Conservation (phyloP, 495 filamentous ascomycete genomes). For the Podospora sp. region DNA sequence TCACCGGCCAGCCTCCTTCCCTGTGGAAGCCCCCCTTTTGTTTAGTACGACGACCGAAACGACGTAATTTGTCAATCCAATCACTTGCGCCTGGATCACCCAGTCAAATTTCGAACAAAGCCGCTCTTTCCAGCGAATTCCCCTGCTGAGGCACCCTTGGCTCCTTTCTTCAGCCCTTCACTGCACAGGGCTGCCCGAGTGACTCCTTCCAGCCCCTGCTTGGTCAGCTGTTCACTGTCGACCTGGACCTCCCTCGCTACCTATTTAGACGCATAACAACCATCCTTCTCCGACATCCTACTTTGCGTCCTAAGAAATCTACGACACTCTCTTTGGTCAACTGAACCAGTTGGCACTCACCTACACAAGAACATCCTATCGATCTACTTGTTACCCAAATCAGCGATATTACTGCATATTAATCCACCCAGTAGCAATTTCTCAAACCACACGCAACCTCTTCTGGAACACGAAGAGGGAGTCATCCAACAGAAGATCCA, state of each 20-base stretch:
- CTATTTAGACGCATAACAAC: not conserved
- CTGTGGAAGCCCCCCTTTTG: not conserved
- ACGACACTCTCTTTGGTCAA: not conserved
- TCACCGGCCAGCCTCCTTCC: slow-evolving; percentile 17
- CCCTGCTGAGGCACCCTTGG: not conserved
- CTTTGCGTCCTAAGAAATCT: not conserved
- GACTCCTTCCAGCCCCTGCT: slow-evolving; percentile 4
- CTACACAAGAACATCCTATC: not conserved
- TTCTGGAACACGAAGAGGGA: slow-evolving; percentile 5
- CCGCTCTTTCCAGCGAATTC: slow-evolving; percentile 12
- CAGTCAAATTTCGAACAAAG: slow-evolving; percentile 12
- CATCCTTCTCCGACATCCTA: not conserved
- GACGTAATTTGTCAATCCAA: slow-evolving; percentile 4
- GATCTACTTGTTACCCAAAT: not conserved
- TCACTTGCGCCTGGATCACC: slow-evolving; percentile 1
- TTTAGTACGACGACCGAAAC: slow-evolving; percentile 2
- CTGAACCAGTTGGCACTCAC: not conserved
- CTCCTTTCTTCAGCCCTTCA: not conserved
- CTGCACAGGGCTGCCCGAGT: slow-evolving; percentile 8
- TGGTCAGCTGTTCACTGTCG: not conserved
- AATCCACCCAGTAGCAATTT: not conserved
- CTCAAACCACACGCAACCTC: too few relatives aligned
- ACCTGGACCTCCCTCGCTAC: not conserved
- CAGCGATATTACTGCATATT: not conserved
- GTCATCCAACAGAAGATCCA: not conserved